Conservation (phyloP, 352 stramenopile species). For the Phytophthora tubulina region DNA sequence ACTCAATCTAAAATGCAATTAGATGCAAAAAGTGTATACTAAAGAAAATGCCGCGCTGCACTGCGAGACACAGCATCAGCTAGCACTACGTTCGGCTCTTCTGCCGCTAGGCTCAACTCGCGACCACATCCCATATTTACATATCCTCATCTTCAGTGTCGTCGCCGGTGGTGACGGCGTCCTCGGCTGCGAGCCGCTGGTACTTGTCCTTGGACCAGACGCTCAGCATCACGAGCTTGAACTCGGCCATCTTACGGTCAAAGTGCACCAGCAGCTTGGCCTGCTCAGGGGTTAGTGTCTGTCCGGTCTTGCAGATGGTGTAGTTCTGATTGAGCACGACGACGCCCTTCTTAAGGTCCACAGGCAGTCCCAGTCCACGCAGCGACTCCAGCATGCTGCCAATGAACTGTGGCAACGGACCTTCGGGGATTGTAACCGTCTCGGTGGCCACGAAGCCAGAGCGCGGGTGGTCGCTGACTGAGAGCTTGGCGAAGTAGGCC, state of each 20-base stretch:
- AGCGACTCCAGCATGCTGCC: slow-evolving; percentile 98
- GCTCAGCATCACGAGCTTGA: slow-evolving; percentile 84
- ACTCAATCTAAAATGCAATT: slow-evolving; percentile 43
- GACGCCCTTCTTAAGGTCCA: slow-evolving; percentile 97
- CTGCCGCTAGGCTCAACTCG: slow-evolving; percentile 7
- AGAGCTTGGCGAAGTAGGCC: slow-evolving; percentile 94
- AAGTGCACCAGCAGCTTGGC: slow-evolving; percentile 96
- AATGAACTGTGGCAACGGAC: slow-evolving; percentile 94
- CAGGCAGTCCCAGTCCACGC: slow-evolving; percentile 94
- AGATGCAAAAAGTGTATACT: slow-evolving; percentile 43
- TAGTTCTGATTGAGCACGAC: slow-evolving; percentile 94
- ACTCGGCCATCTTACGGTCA: slow-evolving; percentile 89
- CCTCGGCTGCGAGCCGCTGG: slow-evolving; percentile 67
- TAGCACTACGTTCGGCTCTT: slow-evolving; percentile 9
- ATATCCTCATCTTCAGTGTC: slow-evolving; percentile 73
- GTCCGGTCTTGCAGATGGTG: slow-evolving; percentile 95
- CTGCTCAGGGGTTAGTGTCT: slow-evolving; percentile 95
- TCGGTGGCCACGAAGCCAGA: slow-evolving; percentile 93
- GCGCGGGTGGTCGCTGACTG: slow-evolving; percentile 94
- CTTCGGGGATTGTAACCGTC: slow-evolving; percentile 89
- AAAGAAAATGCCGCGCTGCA: slow-evolving; percentile 24
- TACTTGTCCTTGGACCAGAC: slow-evolving; percentile 84
- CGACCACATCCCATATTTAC: slow-evolving; percentile 48
- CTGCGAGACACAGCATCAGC: slow-evolving; percentile 6
- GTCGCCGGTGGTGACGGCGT: slow-evolving; percentile 42